Percentiles rank a stretch among this genome's conserved stretches.
These are phyloP conservation scores for Lepiota brunneoincarnata DNA, from an alignment of 768 basidiomycete genomes.

Conservation along the genomic window DNA sequence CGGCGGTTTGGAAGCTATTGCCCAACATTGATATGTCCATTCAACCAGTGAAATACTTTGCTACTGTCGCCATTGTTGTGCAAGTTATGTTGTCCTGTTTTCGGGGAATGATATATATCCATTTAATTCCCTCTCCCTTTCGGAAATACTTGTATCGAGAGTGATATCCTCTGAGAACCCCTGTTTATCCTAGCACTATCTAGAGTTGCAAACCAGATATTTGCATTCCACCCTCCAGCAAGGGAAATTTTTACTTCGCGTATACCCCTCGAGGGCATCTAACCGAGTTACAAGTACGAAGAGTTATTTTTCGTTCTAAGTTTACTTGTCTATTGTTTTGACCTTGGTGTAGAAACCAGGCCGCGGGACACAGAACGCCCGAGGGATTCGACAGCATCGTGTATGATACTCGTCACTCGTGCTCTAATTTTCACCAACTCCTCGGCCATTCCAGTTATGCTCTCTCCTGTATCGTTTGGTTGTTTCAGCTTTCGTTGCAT, in stretches of 20 bases:
- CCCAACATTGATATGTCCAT: not conserved
- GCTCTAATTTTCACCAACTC: conserved; percentile 35
- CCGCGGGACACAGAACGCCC: conserved; percentile 48
- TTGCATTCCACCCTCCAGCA: not conserved
- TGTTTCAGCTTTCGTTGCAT: not conserved
- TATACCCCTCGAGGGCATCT: no score
- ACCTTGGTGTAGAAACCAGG: conserved; percentile 8
- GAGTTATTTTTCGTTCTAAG: no score
- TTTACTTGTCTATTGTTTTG: not conserved
- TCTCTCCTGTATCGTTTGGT: conserved; percentile 10
- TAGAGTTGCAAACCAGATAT: not conserved
- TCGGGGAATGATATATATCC: no score
- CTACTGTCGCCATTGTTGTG: no score
- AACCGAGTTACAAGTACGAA: no score
- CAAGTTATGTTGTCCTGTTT: no score
- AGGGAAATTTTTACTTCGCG: not conserved
- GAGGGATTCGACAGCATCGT: conserved; percentile 48
- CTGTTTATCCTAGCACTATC: no score
- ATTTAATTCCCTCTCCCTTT: no score
- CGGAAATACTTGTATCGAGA: no score
- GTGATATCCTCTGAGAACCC: no score
- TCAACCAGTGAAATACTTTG: no score
- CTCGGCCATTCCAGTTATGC: conserved; percentile 4
- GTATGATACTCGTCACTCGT: conserved; percentile 52
- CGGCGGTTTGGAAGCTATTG: conserved; percentile 3